Evolutionary conservation across 2,329 filamentous ascomycete species (phyloP).

Genomic region (Triangularia setosa): DNA sequence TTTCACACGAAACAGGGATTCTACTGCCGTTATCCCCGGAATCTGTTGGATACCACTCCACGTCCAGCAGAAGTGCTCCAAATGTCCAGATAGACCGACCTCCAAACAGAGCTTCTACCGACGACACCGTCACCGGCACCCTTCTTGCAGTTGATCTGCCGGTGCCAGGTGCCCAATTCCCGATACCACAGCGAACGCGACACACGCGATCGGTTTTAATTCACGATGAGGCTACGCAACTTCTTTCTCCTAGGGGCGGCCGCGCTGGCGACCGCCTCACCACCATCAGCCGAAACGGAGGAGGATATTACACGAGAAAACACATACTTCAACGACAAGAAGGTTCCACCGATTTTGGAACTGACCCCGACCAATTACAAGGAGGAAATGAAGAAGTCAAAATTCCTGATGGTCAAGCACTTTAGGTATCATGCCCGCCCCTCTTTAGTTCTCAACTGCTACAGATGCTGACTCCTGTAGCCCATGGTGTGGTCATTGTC

Average conservation of each 20-base stretch:
- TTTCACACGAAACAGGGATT: not conserved
- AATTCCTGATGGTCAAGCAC: slow-evolving; percentile 58
- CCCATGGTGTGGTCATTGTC: slow-evolving; percentile 68
- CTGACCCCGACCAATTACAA: slow-evolving; percentile 56
- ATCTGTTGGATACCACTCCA: slow-evolving; percentile 7
- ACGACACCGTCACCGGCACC: not conserved
- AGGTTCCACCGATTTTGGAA: slow-evolving; percentile 62
- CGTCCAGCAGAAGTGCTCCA: slow-evolving; percentile 5
- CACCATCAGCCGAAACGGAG: slow-evolving; percentile 30
- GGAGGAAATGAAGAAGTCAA: slow-evolving; percentile 49
- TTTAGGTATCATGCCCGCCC: slow-evolving; percentile 53
- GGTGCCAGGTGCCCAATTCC: not conserved
- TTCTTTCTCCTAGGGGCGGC: slow-evolving; percentile 46
- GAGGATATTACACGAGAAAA: slow-evolving; percentile 37
- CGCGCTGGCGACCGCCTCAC: slow-evolving; percentile 35
- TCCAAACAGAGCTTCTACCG: slow-evolving; percentile 4
- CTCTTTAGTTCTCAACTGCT: slow-evolving; percentile 4
- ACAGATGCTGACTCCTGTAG: slow-evolving; percentile 36
- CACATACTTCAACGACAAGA: slow-evolving; percentile 63
- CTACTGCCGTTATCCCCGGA: slow-evolving; percentile 1
- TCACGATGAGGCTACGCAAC: slow-evolving; percentile 25
- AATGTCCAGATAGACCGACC: slow-evolving; percentile 11
- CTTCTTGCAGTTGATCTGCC: slow-evolving; percentile 2
- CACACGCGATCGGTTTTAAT: not conserved
- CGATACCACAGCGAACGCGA: not conserved